Evolutionary conservation across 2,329 filamentous ascomycete species (phyloP), one percentile per base, ranked within the genome.

Genomic region (Arthroderma sp.): DNA sequence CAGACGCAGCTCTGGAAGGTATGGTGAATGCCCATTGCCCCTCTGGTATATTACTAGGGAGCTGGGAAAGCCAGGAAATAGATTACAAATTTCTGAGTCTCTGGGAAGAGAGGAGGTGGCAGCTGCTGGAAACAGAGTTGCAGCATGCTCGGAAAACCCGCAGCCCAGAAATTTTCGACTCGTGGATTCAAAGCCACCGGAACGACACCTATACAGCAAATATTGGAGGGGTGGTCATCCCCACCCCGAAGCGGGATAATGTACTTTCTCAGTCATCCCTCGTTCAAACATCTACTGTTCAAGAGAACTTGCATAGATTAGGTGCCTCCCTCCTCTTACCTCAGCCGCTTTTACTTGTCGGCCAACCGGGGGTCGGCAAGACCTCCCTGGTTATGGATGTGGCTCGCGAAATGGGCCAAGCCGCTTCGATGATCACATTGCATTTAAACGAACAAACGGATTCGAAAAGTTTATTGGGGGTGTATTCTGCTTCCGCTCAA

Each of bases 401-500:
- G 48, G 88, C 89, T 27, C 77, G 77, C 55, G 77, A 82, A 53
- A 75, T 96, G 45, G 84, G 83, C 49, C 86, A 86, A 64, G 77
- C 84, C 22, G 75, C 80, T 4, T 78, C 77, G 48, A 87, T 98
- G 79, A 83, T 98, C 43, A 96, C 89, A 3, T 72, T 99, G 29
- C 89, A 98, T 63, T 71, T 99, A 31, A 98, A 98, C 59, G 91
- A 96, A 64, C 93, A 99, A 63, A 96, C 88, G 2, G 91, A 99
- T 64, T 88, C 89, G 0, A 99, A 98, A 64, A 84, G 94, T 68
- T 77, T 99, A 36, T 78, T 98, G 50, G 91, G 91, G 3, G 78
- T 96, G 60, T 96, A 99, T 64, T 85, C 89, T 1, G 91, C 87
- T 22, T 88, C 87, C 47, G 78, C 83, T 10, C 83, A 82, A 49